Evolutionary conservation across 495 filamentous ascomycete species (phyloP).

Genomic region (Talaromyces proteolyticus): DNA sequence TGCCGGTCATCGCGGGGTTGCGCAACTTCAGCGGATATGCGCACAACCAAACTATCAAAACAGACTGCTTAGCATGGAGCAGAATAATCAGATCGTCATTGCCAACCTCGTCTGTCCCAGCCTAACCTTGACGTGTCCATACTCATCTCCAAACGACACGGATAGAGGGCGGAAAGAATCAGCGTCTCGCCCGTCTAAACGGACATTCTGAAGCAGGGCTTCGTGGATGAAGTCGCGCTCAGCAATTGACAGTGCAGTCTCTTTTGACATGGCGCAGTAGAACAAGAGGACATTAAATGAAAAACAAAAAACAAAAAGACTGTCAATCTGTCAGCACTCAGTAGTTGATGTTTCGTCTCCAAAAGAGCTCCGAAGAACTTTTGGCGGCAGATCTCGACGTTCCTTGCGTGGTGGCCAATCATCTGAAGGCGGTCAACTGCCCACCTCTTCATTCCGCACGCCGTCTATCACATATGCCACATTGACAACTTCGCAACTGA

Average conservation of each 20-base stretch:
- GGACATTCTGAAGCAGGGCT: constrained; percentile 67
- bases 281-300: no score
- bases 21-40: constrained; percentile 82
- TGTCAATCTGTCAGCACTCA: no score
- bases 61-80: background rate
- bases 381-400: background rate
- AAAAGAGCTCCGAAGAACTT: constrained; percentile 4
- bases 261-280: constrained; percentile 91
- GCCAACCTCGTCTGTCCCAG: constrained; percentile 83
- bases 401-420: background rate
- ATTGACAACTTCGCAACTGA: background rate
- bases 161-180: constrained; percentile 73
- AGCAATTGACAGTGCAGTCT: constrained; percentile 73
- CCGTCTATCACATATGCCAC: background rate
- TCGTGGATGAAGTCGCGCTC: constrained; percentile 72
- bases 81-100: background rate
- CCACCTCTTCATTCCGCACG: background rate
- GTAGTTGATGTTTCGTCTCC: background rate
- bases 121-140: constrained; percentile 83
- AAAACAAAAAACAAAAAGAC: no score
- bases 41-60: constrained; percentile 62
- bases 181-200: constrained; percentile 74
- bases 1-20: constrained; percentile 81
- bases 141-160: constrained; percentile 80
- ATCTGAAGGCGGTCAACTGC: constrained; percentile 1